phyloP scores from a whole-genome alignment of 805 yeast species.

The Metschnikowia reukaufii region DNA sequence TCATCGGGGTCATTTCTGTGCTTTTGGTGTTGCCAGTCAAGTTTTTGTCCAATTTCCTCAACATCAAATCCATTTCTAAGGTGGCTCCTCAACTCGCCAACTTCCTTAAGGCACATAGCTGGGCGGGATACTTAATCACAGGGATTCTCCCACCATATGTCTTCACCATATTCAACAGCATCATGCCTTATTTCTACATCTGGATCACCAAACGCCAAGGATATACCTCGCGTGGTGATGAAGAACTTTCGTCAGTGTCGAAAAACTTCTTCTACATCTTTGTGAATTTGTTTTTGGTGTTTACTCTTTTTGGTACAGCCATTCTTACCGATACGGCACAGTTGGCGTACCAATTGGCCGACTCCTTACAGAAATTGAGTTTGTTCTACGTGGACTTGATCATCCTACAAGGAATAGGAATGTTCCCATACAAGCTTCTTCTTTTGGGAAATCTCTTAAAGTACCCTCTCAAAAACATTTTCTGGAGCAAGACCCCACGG shows the following conservation, averaged over 20 bases:
- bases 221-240: conserved; percentile 87
- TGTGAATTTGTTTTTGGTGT: conserved; percentile 89
- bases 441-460: conserved; percentile 75
- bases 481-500: conserved; percentile 80
- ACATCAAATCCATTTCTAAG: conserved; percentile 71
- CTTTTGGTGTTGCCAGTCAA: conserved; percentile 81
- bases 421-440: conserved; percentile 85
- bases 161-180: conserved; percentile 78
- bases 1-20: conserved; percentile 68
- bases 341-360: conserved; percentile 83
- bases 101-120: conserved; percentile 57
- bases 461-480: conserved; percentile 54
- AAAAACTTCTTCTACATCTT: conserved; percentile 94
- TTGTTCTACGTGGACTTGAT: conserved; percentile 87
- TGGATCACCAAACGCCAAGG: conserved; percentile 86
- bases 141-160: conserved; percentile 90
- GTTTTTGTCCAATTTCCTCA: conserved; percentile 78
- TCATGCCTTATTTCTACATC: conserved; percentile 83
- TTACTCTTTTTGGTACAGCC: conserved; percentile 92
- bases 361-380: conserved; percentile 74
- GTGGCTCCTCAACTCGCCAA: conserved; percentile 83
- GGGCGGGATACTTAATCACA: conserved; percentile 79
- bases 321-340: conserved; percentile 87
- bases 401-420: conserved; percentile 79
- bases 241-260: conserved; percentile 83